Percentiles rank a stretch among this genome's conserved stretches.
Conservation (phyloP, 2,329 filamentous ascomycete genomes). For the Lachnellula subtilissima region DNA sequence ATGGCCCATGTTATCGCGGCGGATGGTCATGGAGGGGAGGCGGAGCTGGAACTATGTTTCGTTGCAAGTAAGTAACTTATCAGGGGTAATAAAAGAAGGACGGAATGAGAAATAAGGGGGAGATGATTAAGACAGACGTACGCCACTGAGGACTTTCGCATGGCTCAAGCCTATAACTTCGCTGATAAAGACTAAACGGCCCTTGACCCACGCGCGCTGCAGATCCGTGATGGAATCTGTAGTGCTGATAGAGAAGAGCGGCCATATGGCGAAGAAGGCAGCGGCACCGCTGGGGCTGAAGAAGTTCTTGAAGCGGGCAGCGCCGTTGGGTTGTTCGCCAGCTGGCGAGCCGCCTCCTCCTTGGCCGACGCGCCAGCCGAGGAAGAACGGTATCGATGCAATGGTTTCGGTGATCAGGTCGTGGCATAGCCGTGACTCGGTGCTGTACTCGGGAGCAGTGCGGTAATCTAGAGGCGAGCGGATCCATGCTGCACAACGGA, state of each 20-base stretch:
- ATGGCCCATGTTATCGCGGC: conserved; percentile 26
- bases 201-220: conserved; percentile 51
- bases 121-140: conserved; percentile 32
- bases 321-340: conserved; percentile 39
- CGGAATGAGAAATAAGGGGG: background rate
- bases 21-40: conserved; percentile 58
- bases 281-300: conserved; percentile 46
- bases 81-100: background rate
- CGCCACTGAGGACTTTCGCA: conserved; percentile 50
- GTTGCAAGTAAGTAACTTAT: background rate
- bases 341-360: conserved; percentile 29
- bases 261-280: conserved; percentile 57
- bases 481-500: conserved; percentile 57
- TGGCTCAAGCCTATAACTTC: conserved; percentile 54
- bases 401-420: conserved; percentile 55
- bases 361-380: conserved; percentile 52
- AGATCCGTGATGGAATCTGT: conserved; percentile 57
- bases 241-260: conserved; percentile 47
- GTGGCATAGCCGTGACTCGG: conserved; percentile 45
- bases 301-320: conserved; percentile 37
- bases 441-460: conserved; percentile 57
- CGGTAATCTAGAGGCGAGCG: conserved; percentile 57
- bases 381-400: conserved; percentile 55
- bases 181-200: conserved; percentile 50
- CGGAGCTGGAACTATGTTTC: conserved; percentile 48